Base-by-base conservation (phyloP, 176 grass and related monocot genomes). In the Hsuehochloa calcarea region DNA sequence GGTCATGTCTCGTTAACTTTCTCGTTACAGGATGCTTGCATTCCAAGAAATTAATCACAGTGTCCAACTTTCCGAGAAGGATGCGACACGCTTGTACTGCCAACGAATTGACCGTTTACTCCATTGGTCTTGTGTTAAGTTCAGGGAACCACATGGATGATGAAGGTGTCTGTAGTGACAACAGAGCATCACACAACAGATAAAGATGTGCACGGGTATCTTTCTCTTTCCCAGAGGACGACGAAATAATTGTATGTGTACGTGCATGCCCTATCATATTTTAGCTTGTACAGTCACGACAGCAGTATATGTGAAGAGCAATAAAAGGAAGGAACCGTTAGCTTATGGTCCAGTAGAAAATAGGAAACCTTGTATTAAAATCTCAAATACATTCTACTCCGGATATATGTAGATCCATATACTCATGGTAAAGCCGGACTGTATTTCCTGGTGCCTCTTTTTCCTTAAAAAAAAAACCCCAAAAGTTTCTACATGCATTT, bases 101-200 rank as follows among this genome's bases (percentile, higher is more conserved):
- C 50, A 34, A 25, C 4, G 45, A n/a, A 15, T 65, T 46, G 72
- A 86, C 72, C 76, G 82, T 40, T 44, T 47, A 12, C 43, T 72
- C 41, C 59, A 26, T n/a, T 49, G 47, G 58, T 10, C 54, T 34
- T 43, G 68, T 45, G 75, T 39, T 52, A 26, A 29, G 38, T 38
- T 14, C 37, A 9, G 79, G 88, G 84, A 90, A 86, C 88, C 73
- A 13, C 22, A 40, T 47, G 26, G 79, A 83, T 83, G 73, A 90
- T 78, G 84, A 66, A 20, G 87, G 72, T 39, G 34, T 11, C 78
- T 8, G 22, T 27, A 86, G 64, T 78, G 83, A 86, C 78, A 71
- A 51, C 88, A 86, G 0, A 65, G 65, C 78, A 17, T 70, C 44
- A 65, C 83, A 65, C 55, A 39, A 4, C 45, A 22, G 84, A 38